These are phyloP conservation scores for Claviceps humidiphila DNA, from an alignment of 2,329 filamentous ascomycete species.

Conservation along the genomic window DNA sequence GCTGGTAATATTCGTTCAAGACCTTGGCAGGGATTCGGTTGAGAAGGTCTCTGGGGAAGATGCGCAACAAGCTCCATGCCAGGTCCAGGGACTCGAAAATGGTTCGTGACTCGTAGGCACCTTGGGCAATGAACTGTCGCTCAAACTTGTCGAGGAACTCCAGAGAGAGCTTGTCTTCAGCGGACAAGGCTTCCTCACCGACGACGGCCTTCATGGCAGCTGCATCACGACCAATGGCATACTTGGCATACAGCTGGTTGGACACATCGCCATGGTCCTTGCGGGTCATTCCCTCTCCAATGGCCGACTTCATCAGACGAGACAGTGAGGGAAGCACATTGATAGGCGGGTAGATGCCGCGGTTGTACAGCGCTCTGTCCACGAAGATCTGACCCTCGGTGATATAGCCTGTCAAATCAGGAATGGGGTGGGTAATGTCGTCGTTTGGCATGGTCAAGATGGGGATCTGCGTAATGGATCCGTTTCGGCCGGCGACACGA, in stretches of 20 bases:
- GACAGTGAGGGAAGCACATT: constrained; percentile 96
- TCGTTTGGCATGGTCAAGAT: constrained; percentile 99
- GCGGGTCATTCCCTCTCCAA: constrained; percentile 91
- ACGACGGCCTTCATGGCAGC: constrained; percentile 99
- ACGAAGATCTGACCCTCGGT: constrained; percentile 98
- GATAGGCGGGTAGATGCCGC: constrained; percentile 96
- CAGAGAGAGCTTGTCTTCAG: constrained; percentile 92
- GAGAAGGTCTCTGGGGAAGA: constrained; percentile 95
- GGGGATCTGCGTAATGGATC: constrained; percentile 97
- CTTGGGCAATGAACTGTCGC: constrained; percentile 84
- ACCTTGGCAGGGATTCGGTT: constrained; percentile 85
- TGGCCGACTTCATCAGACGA: constrained; percentile 99
- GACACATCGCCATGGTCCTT: constrained; percentile 97
- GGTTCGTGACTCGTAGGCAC: constrained; percentile 77
- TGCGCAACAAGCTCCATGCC: constrained; percentile 89
- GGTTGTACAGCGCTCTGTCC: constrained; percentile 86
- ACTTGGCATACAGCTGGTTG: constrained; percentile 99
- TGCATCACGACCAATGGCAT: constrained; percentile 95
- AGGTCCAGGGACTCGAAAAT: constrained; percentile 92
- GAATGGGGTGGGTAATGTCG: constrained; percentile 97
- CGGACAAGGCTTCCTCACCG: constrained; percentile 88
- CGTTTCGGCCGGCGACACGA: constrained; percentile 91
- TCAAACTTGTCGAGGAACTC: constrained; percentile 99
- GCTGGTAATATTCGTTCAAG: constrained; percentile 71
- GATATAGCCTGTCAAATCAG: constrained; percentile 97